These are phyloP conservation scores for Alternaria longipes DNA, from an alignment of 2,329 filamentous ascomycete genomes.

Conservation along the genomic window DNA sequence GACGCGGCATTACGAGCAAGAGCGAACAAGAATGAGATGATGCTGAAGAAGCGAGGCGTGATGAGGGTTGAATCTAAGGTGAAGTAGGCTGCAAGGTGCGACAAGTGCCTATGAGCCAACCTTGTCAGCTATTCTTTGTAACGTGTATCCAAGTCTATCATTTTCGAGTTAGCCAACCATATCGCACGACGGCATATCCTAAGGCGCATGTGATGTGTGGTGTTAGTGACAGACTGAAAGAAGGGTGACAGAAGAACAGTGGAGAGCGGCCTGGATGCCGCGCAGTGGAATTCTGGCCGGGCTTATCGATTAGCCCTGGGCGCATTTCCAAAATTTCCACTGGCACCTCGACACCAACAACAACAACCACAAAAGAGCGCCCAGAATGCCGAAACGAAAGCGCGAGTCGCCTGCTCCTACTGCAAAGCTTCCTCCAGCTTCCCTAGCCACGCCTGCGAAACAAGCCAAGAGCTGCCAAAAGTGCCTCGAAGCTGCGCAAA, in stretches of 20 bases:
- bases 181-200: fast-evolving
- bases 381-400: slow-evolving; percentile 49
- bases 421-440: slow-evolving; percentile 2
- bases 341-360: slow-evolving; percentile 6
- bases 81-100: neutral
- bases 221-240: neutral
- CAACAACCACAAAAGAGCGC: neutral
- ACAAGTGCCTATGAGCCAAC: neutral
- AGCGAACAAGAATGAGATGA: neutral
- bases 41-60: neutral
- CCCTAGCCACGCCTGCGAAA: slow-evolving; percentile 21
- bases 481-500: slow-evolving; percentile 63
- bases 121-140: neutral
- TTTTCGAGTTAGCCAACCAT: neutral
- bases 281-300: neutral
- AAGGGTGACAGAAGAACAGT: neutral
- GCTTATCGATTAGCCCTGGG: slow-evolving; percentile 21
- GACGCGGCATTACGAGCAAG: neutral
- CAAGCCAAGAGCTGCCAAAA: slow-evolving; percentile 43
- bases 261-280: neutral
- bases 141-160: fast-evolving
- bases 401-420: slow-evolving; percentile 31
- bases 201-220: neutral
- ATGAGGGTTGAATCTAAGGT: neutral
- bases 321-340: slow-evolving; percentile 21